Percentiles rank a stretch among this genome's conserved stretches.
These are phyloP conservation scores for Erysimum cheiranthoides DNA, from an alignment of 345 rosid genomes.

Conservation along the genomic window DNA sequence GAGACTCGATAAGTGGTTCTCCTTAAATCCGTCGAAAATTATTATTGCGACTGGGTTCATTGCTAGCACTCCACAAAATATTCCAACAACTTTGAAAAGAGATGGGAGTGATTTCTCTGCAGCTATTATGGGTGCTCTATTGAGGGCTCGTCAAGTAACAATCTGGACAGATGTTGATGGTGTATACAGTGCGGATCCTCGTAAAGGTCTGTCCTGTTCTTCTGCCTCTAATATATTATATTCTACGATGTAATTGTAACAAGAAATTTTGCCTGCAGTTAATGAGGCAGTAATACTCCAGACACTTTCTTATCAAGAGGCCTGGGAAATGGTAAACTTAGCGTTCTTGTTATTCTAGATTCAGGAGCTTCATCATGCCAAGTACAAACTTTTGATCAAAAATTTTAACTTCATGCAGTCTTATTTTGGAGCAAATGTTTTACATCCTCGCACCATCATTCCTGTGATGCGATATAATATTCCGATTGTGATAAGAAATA, in stretches of 20 bases:
- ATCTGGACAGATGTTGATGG: constrained; percentile 99
- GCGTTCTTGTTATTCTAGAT: constrained; percentile 35
- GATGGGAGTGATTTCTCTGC: constrained; percentile 99
- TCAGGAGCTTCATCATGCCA: constrained; percentile 28
- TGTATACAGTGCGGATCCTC: constrained; percentile 97
- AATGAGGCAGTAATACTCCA: constrained; percentile 92
- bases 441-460: constrained; percentile 98
- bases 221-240: neutral
- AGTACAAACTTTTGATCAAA: constrained; percentile 32
- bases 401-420: constrained; percentile 69
- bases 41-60: constrained; percentile 96
- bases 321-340: constrained; percentile 96
- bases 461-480: constrained; percentile 94
- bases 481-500: constrained; percentile 93
- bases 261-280: constrained; percentile 58
- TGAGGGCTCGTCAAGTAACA: constrained; percentile 85
- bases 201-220: constrained; percentile 69
- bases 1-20: constrained; percentile 86
- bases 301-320: constrained; percentile 95
- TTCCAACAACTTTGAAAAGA: constrained; percentile 97
- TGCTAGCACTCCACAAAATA: constrained; percentile 92
- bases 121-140: constrained; percentile 89
- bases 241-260: neutral
- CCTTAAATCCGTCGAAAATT: constrained; percentile 62
- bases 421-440: constrained; percentile 96